A percentile compares a stretch with the other conserved stretches of the same genome.
phyloP scores from a whole-genome alignment of 169 alveolate species.

The Babesia ovis region DNA sequence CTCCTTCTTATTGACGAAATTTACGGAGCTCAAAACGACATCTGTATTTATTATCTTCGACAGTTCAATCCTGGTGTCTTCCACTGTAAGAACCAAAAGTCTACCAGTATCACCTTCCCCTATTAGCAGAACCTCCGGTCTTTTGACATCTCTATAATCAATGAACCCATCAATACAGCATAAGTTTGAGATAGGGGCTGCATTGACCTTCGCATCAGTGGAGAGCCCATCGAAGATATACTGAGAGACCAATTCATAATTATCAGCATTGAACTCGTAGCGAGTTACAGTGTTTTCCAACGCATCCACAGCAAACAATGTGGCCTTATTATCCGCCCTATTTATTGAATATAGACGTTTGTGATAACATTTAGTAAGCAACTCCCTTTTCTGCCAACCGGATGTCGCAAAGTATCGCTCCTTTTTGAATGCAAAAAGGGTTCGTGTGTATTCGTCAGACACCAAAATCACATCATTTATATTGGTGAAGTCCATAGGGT shows the following conservation, averaged over 20 bases:
- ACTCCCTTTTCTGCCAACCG: background rate
- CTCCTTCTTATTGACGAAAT: background rate
- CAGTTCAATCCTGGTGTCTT: background rate
- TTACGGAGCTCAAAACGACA: background rate
- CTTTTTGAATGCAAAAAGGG: background rate
- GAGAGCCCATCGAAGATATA: background rate
- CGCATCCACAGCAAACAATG: constrained; percentile 43
- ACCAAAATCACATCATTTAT: constrained; percentile 1
- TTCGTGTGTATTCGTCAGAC: constrained; percentile 48
- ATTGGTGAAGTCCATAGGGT: constrained; percentile 56
- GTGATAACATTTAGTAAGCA: constrained; percentile 16
- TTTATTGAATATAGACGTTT: constrained; percentile 9
- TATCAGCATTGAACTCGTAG: background rate
- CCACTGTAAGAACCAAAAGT: constrained; percentile 24
- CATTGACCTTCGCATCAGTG: background rate
- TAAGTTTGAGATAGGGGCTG: constrained; percentile 15
- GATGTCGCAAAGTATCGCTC: too few species aligned
- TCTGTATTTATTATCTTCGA: constrained; percentile 42
- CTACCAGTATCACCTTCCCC: constrained; percentile 58
- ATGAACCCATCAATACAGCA: constrained; percentile 34
- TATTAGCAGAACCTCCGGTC: constrained; percentile 10
- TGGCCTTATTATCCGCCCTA: background rate
- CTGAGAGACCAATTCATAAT: background rate
- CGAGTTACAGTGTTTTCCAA: constrained; percentile 9
- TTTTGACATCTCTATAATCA: background rate